Conservation (phyloP, 2,329 filamentous ascomycete species). For the Fusarium annulatum region DNA sequence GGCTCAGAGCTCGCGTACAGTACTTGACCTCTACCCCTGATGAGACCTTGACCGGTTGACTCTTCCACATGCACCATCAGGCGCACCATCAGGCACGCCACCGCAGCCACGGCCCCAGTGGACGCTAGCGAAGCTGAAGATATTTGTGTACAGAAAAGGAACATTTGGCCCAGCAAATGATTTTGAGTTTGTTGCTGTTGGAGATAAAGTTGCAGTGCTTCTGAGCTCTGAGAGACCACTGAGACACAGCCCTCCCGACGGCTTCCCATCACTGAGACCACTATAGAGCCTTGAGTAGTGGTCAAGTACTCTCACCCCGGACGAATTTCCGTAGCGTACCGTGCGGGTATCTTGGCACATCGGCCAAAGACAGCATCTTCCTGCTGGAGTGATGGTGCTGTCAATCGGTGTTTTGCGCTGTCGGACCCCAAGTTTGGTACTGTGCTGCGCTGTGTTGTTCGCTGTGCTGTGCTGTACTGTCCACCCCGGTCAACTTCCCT, state of each 20-base stretch:
- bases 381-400: slow-evolving; percentile 19
- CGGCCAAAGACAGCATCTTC: slow-evolving; percentile 26
- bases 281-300: slow-evolving; percentile 9
- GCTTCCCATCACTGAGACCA: background rate
- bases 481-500: slow-evolving; percentile 42
- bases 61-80: slow-evolving; percentile 30
- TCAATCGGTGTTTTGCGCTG: slow-evolving; percentile 12
- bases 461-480: slow-evolving; percentile 19
- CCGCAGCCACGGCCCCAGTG: slow-evolving; percentile 43
- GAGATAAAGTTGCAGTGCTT: background rate
- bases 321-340: slow-evolving; percentile 35
- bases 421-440: slow-evolving; percentile 24
- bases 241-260: background rate
- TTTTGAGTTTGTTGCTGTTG: background rate
- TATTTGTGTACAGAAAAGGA: slow-evolving; percentile 13
- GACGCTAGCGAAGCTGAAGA: slow-evolving; percentile 38
- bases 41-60: slow-evolving; percentile 27
- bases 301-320: slow-evolving; percentile 33
- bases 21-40: slow-evolving; percentile 29
- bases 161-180: slow-evolving; percentile 4
- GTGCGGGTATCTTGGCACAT: slow-evolving; percentile 40
- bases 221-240: background rate
- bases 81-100: slow-evolving; percentile 43
- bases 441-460: slow-evolving; percentile 28
- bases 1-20: background rate